phyloP scores from a whole-genome alignment of 2,329 filamentous ascomycete genomes.

The Cladosporium sp. region DNA sequence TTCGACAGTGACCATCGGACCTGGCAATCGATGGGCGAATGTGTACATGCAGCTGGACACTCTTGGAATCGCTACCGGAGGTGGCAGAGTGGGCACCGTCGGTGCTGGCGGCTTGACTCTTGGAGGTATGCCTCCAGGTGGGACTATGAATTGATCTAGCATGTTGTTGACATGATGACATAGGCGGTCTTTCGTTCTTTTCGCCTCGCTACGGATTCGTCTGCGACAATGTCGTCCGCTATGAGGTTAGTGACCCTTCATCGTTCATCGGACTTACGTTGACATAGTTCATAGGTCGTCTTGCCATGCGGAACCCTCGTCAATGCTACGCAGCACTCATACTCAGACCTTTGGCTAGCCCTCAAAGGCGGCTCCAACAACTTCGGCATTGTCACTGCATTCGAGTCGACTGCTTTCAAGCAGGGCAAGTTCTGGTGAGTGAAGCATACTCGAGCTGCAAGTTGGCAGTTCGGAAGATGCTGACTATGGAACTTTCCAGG shows the following conservation, averaged over 20 bases:
- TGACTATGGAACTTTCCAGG: not conserved
- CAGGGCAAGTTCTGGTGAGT: conserved; percentile 27
- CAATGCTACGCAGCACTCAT: conserved; percentile 43
- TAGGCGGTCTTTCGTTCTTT: conserved; percentile 51
- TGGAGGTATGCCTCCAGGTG: conserved; percentile 27
- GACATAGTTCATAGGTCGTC: conserved; percentile 31
- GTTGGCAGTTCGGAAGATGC: not conserved
- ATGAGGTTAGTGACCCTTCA: conserved; percentile 38
- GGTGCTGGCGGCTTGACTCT: conserved; percentile 49
- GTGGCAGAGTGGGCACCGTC: conserved; percentile 46
- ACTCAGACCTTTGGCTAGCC: conserved; percentile 51
- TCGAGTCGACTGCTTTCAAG: conserved; percentile 35
- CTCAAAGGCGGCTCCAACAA: conserved; percentile 47
- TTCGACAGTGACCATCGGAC: conserved; percentile 45
- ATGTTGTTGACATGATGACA: not conserved
- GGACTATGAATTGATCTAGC: not conserved
- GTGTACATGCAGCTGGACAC: conserved; percentile 46
- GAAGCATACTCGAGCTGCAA: too few species aligned
- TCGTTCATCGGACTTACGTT: conserved; percentile 18
- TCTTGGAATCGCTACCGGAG: conserved; percentile 44
- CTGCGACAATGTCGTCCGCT: conserved; percentile 36
- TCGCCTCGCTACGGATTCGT: conserved; percentile 50
- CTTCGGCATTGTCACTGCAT: conserved; percentile 49
- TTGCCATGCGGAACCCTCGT: conserved; percentile 42
- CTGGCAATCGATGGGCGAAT: conserved; percentile 48